Evolutionary conservation across 2,329 filamentous ascomycete species (phyloP).

Genomic region (Verticillium nubilum): DNA sequence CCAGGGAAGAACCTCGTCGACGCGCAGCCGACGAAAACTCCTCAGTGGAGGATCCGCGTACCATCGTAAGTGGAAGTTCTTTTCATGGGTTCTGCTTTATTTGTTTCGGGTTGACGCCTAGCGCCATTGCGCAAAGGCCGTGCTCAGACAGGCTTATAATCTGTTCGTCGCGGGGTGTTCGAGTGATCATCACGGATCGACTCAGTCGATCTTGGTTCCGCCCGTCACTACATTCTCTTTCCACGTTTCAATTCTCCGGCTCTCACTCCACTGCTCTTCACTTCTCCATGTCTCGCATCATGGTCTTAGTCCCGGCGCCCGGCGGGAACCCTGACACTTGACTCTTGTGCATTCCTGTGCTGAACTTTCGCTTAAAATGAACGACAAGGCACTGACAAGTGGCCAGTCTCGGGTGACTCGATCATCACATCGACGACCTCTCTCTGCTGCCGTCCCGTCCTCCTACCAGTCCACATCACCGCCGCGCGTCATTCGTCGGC

Average conservation of each 20-base stretch:
- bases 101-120: constrained; percentile 2
- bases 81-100: constrained; percentile 2
- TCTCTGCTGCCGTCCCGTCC: constrained; percentile 45
- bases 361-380: constrained; percentile 1
- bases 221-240: not conserved
- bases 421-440: constrained; percentile 43
- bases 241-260: constrained; percentile 4
- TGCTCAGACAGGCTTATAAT: not conserved
- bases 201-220: not conserved
- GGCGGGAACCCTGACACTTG: not conserved
- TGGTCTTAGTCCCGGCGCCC: not conserved
- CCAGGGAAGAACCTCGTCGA: constrained; percentile 43
- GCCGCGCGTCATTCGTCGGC: constrained; percentile 43
- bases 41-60: constrained; percentile 27
- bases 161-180: not conserved
- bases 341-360: not conserved
- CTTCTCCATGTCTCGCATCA: constrained; percentile 9
- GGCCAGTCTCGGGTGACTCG: constrained; percentile 42
- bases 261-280: not conserved
- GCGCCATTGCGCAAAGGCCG: constrained; percentile 1
- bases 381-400: constrained; percentile 15
- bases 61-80: constrained; percentile 37
- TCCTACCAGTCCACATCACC: constrained; percentile 44
- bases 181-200: not conserved
- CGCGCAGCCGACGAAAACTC: constrained; percentile 26